Conservation (phyloP, 2,329 filamentous ascomycete genomes). For the Diaporthe sp. region DNA sequence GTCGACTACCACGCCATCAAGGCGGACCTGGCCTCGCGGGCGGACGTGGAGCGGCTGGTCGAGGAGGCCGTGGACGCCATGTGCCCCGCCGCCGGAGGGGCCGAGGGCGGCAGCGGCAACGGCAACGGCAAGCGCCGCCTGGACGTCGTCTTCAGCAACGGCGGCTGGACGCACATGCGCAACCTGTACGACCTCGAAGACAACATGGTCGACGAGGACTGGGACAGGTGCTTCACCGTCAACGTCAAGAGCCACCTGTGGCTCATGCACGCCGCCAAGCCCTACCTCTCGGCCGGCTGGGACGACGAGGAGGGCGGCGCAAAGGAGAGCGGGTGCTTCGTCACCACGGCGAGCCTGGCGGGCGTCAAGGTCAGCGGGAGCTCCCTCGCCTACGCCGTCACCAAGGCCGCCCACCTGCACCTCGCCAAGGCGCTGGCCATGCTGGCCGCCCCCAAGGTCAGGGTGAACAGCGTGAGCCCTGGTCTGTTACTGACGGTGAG, state of each 20-base stretch:
- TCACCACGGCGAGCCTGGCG: slow-evolving; percentile 75
- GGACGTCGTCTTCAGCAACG: slow-evolving; percentile 85
- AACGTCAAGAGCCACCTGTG: slow-evolving; percentile 75
- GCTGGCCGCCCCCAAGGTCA: slow-evolving; percentile 66
- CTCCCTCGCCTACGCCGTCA: slow-evolving; percentile 79
- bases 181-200: slow-evolving; percentile 64
- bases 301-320: slow-evolving; percentile 61
- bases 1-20: slow-evolving; percentile 66
- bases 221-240: slow-evolving; percentile 71
- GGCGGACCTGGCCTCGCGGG: slow-evolving; percentile 74
- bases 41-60: slow-evolving; percentile 72
- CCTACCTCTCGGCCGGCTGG: slow-evolving; percentile 60
- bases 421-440: slow-evolving; percentile 68
- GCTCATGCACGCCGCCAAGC: slow-evolving; percentile 68
- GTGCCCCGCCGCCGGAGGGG: slow-evolving; percentile 53
- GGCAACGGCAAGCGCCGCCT: slow-evolving; percentile 58
- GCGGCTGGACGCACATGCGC: slow-evolving; percentile 67
- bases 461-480: slow-evolving; percentile 72
- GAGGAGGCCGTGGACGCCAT: slow-evolving; percentile 70
- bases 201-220: slow-evolving; percentile 69
- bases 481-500: slow-evolving; percentile 65
- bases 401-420: slow-evolving; percentile 80
- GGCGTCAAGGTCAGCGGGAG: slow-evolving; percentile 76
- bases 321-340: slow-evolving; percentile 58
- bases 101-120: neutral